Evolutionary conservation across 2,329 filamentous ascomycete genomes (phyloP).

Genomic region (Furcasterigmium furcatum): DNA sequence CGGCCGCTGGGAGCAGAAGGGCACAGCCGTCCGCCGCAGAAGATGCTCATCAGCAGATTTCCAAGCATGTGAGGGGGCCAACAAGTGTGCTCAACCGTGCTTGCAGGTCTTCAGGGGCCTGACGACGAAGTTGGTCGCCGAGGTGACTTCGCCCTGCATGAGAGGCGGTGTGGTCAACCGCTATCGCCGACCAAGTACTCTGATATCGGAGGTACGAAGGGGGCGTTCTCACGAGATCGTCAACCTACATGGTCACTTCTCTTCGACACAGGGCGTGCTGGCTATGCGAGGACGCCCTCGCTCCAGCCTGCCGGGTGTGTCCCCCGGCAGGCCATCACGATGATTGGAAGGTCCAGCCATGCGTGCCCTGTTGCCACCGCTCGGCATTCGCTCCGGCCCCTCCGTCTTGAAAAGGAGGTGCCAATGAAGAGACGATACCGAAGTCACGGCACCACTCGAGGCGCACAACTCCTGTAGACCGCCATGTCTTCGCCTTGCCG

Average conservation of each 20-base stretch:
- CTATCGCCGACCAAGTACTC: not conserved
- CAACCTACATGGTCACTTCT: not conserved
- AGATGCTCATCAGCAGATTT: not conserved
- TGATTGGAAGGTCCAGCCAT: not conserved
- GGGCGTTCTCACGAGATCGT: not conserved
- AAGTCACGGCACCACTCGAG: too few relatives aligned
- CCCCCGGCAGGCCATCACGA: not conserved
- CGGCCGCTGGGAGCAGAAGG: not conserved
- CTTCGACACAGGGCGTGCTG: not conserved
- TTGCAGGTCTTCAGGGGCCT: not conserved
- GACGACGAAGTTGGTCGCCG: not conserved
- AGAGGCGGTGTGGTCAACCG: not conserved
- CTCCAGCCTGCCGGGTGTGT: too few relatives aligned
- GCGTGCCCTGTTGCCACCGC: too few relatives aligned
- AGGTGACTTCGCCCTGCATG: constrained; percentile 3
- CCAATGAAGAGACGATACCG: too few relatives aligned
- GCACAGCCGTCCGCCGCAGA: not conserved
- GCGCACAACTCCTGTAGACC: too few relatives aligned
- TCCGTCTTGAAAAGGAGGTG: too few relatives aligned
- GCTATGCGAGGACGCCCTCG: too few relatives aligned
- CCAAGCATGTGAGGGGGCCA: not conserved
- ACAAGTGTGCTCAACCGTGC: not conserved
- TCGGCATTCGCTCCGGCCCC: too few relatives aligned
- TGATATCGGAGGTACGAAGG: not conserved
- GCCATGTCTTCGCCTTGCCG: too few relatives aligned